Evolutionary conservation across 2,329 filamentous ascomycete genomes (phyloP).

Genomic region (Epichloe baconii): DNA sequence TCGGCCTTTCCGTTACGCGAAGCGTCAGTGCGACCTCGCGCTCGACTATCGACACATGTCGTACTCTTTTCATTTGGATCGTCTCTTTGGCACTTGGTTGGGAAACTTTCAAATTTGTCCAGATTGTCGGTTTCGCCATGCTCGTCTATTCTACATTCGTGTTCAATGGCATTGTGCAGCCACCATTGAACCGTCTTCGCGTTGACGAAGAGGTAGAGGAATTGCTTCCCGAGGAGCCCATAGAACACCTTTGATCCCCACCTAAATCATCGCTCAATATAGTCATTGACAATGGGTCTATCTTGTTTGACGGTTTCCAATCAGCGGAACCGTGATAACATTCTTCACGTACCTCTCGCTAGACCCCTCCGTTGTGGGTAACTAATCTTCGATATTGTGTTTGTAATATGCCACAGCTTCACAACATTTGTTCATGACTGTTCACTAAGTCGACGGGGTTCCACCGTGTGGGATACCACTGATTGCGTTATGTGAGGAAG

Average conservation of each 20-base stretch:
- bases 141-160: slow-evolving; percentile 94
- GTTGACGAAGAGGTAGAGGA: slow-evolving; percentile 42
- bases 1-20: slow-evolving; percentile 85
- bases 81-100: slow-evolving; percentile 85
- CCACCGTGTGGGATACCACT: no score
- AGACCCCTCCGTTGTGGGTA: no score
- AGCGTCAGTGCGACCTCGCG: slow-evolving; percentile 83
- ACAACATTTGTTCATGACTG: no score
- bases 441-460: no score
- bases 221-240: slow-evolving; percentile 69
- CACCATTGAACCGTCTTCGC: slow-evolving; percentile 59
- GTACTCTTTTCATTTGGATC: slow-evolving; percentile 96
- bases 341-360: no score
- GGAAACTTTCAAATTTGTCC: slow-evolving; percentile 96
- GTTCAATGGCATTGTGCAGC: slow-evolving; percentile 86
- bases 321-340: not conserved
- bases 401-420: no score
- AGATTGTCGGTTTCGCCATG: slow-evolving; percentile 76
- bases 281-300: not conserved
- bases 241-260: slow-evolving; percentile 46
- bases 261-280: not conserved
- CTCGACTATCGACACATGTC: slow-evolving; percentile 93
- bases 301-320: not conserved
- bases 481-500: no score
- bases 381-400: no score